Base-by-base conservation (phyloP, 345 rosid species). In the Sisymbrium altissimum region DNA sequence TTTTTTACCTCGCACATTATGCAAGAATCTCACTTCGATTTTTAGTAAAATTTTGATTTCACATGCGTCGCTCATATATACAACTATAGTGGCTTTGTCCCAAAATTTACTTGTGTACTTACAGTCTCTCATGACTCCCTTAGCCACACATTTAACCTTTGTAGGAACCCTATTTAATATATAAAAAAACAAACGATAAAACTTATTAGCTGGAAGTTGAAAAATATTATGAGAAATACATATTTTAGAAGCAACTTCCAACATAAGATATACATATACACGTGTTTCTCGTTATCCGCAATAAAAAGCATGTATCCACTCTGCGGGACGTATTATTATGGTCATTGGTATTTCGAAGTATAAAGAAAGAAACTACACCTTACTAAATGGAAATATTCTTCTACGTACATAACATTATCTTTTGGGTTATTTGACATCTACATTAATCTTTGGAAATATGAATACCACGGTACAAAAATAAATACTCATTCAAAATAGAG, bases 241-340 rank as follows among this genome's bases (percentile, higher is more conserved):
- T 32, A 39, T 25, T 12, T 17, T 29, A 62, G 68, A 61, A 54
- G 45, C 52, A 40, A 52, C 23, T 55, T 73, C 48, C 14, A 25
- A 9, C 70, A 41, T 63, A 41, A 40, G 13, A 56, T 56, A 53
- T 33, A 30, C 41, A 39, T 71, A 18, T 61, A 64, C 64, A 17
- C 72, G 67, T 73, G 78, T 65, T 65, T 33, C 48, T 65, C 66
- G 40, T 45, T 45, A 55, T 73, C 9, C 11, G 57, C 68, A 60
- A 48, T 46, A 9, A 21, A 55, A 21, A 14, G 48, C 17, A 54
- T 55, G 29, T 44, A 14, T 64, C 39, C 27, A 45, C 48, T 64
- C 21, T 43, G 36, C 36, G 54, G n/a, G n/a, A n/a, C n/a, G 27
- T 41, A 63, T 53, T 52, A 49, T 27, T 62, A 72, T 30, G 38